Percentiles rank a stretch among this genome's conserved stretches.
Evolutionary conservation across 441 rosid genomes (phyloP).

Genomic region (Brassica hybrid): DNA sequence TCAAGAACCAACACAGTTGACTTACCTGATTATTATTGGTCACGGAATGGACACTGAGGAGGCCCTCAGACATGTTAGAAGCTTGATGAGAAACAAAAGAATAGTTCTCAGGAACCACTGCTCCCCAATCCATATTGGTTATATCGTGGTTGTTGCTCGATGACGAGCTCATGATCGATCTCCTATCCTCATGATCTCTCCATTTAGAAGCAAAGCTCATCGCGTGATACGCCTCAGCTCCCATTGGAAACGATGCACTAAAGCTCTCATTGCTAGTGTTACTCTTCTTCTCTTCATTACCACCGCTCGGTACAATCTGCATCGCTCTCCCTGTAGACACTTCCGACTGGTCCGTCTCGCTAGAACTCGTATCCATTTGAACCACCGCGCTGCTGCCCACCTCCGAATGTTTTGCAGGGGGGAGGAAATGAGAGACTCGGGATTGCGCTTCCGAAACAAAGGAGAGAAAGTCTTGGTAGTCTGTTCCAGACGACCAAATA

Average conservation of each 20-base stretch:
- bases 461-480: slow-evolving; percentile 38
- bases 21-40: slow-evolving; percentile 56
- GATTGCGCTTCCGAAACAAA: slow-evolving; percentile 43
- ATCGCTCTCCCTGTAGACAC: slow-evolving; percentile 26
- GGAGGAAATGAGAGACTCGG: slow-evolving; percentile 5
- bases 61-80: slow-evolving; percentile 59
- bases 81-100: slow-evolving; percentile 62
- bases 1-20: slow-evolving; percentile 13
- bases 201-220: slow-evolving; percentile 49
- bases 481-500: slow-evolving; percentile 4
- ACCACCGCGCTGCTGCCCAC: slow-evolving; percentile 19
- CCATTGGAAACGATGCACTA: slow-evolving; percentile 45
- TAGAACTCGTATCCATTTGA: slow-evolving; percentile 42
- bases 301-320: slow-evolving; percentile 39
- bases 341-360: slow-evolving; percentile 30
- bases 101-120: slow-evolving; percentile 50
- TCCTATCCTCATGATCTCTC: slow-evolving; percentile 50
- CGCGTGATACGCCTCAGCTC: slow-evolving; percentile 39
- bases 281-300: slow-evolving; percentile 42
- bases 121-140: slow-evolving; percentile 47
- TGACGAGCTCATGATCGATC: slow-evolving; percentile 46
- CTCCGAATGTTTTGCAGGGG: background rate
- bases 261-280: slow-evolving; percentile 33
- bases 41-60: slow-evolving; percentile 46
- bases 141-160: slow-evolving; percentile 48